Conservation (phyloP, 169 alveolate species). For the Cytauxzoon felis region DNA sequence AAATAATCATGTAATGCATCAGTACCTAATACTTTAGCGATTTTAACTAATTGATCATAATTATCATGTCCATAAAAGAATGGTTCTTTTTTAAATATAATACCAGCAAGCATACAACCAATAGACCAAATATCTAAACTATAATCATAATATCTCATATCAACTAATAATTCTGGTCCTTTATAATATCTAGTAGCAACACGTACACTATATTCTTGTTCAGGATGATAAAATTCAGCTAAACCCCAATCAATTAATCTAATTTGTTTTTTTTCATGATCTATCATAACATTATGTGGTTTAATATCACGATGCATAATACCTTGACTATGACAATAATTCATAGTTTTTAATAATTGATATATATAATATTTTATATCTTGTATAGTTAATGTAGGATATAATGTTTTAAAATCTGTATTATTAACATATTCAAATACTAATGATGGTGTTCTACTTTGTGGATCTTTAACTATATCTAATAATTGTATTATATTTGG, state of each 20-base stretch:
- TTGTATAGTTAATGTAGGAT: constrained; percentile 89
- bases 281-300: constrained; percentile 96
- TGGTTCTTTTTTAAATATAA: constrained; percentile 80
- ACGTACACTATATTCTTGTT: constrained; percentile 97
- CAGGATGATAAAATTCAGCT: constrained; percentile 98
- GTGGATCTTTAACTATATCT: constrained; percentile 96
- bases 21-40: constrained; percentile 95
- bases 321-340: constrained; percentile 97
- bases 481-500: constrained; percentile 89
- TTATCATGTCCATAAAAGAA: constrained; percentile 89
- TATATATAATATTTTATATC: constrained; percentile 94
- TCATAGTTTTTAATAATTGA: constrained; percentile 92
- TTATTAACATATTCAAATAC: constrained; percentile 86
- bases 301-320: constrained; percentile 96
- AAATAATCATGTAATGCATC: constrained; percentile 87
- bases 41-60: constrained; percentile 95
- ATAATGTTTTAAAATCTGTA: constrained; percentile 87
- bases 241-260: constrained; percentile 98
- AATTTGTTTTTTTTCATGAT: constrained; percentile 85
- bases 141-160: constrained; percentile 92
- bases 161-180: constrained; percentile 98
- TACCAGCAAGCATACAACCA: constrained; percentile 97
- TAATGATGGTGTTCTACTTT: constrained; percentile 92
- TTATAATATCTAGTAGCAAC: constrained; percentile 96
- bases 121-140: constrained; percentile 98